Evolutionary conservation across 768 basidiomycete species (phyloP), one percentile per base, ranked within the genome.

Genomic region (Lactarius psammicola): DNA sequence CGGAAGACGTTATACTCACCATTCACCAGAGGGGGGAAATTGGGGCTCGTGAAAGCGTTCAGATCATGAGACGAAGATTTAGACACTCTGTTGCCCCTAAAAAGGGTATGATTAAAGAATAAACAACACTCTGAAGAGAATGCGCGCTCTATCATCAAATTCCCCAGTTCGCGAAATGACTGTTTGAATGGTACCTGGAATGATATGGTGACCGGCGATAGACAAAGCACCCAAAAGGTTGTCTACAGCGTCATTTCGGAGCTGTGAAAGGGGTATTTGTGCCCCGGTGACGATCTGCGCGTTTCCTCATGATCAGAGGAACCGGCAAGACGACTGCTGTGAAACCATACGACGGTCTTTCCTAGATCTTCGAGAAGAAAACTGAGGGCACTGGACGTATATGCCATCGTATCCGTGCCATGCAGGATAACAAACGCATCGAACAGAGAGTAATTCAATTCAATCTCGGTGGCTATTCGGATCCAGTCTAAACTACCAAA

Each of bases 181-280:
- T 7, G 34, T 49, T 18, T 36, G 18, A 3, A 38, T 4, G 68
- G 33, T 77, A 90, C 92, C 94, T 73, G 95, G 95, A 60, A 98
- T 94, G 67, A 90, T 90, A 72, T 87, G 95, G 71, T 92, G 88
- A 1, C 95, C 95, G 18, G 95, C 94, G 59, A 96, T 88, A 18
- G 89, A 87, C 38, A 98, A 78, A 3, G 93, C 90, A 9, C 93
- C 94, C 74, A 97, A 86, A 11, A 97, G 78, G 74, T 97, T 98
- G 70, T 96, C 95, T 6, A 94, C 87, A 9, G 94, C 94, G 74
- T 98, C 95, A 71, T 95, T 97, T n/a, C 94, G 84, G 55, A 95
- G 79, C 72, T 94, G 90, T 2, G 91, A 94, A 38, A 95, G 79
- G 17, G 95, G 93, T 40, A 98, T 96, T 78, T 97, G 95, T 0